phyloP scores from a whole-genome alignment of 129 eudicot species.

The Lactuca sativa region DNA sequence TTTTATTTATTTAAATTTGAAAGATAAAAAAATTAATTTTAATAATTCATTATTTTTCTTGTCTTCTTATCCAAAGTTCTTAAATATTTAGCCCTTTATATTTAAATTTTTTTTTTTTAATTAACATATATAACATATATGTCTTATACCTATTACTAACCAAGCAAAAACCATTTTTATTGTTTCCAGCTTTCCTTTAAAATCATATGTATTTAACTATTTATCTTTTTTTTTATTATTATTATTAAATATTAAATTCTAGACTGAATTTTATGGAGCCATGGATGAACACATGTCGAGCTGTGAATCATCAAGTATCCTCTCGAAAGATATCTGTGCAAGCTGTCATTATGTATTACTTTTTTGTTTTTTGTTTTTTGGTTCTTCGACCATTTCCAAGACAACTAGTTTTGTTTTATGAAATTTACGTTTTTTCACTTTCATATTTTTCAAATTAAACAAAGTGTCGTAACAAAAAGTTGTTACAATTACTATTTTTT shows the following conservation, averaged over 20 bases:
- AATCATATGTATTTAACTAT: not conserved
- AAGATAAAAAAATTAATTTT: too few relatives aligned
- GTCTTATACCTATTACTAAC: too few relatives aligned
- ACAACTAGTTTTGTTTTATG: not conserved
- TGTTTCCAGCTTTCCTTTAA: too few relatives aligned
- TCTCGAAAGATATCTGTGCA: slow-evolving; percentile 21
- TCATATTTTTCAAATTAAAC: not conserved
- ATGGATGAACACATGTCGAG: slow-evolving; percentile 19
- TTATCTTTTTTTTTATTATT: not conserved
- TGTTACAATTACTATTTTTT: too few relatives aligned
- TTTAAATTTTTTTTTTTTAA: too few relatives aligned
- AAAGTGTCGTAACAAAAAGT: too few relatives aligned
- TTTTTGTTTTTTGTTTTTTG: not conserved
- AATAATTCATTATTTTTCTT: too few relatives aligned
- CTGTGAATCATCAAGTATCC: slow-evolving; percentile 22
- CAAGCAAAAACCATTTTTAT: too few relatives aligned
- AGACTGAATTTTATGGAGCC: not conserved
- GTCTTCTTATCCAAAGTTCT: too few relatives aligned
- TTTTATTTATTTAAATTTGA: too few relatives aligned
- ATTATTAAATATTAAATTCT: not conserved
- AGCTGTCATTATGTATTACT: slow-evolving; percentile 21
- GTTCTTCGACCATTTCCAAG: not conserved
- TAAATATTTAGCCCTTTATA: too few relatives aligned
- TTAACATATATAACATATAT: too few relatives aligned
- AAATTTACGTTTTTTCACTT: not conserved